Evolutionary conservation across 495 filamentous ascomycete species (phyloP).

Genomic region (Immersiella caudata): DNA sequence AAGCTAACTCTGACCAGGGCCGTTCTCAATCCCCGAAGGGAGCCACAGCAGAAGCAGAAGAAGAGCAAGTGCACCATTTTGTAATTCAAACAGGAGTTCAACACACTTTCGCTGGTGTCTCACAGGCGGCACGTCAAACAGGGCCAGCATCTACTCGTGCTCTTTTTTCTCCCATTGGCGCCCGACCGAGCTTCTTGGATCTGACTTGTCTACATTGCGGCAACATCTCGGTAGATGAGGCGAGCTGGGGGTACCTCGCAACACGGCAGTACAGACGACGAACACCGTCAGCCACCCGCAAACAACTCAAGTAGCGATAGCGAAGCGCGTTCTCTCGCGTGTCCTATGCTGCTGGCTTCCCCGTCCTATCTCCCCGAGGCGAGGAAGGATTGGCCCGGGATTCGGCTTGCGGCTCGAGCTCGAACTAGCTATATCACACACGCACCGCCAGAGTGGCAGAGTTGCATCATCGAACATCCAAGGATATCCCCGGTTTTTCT

Average conservation of each 20-base stretch:
- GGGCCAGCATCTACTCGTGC: constrained; percentile 12
- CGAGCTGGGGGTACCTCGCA: constrained; percentile 1
- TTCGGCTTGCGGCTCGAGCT: background rate
- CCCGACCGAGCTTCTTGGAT: constrained; percentile 1
- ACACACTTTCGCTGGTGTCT: background rate
- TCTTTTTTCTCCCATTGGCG: background rate
- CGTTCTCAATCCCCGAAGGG: constrained; percentile 76
- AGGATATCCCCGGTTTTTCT: constrained; percentile 27
- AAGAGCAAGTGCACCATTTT: constrained; percentile 75
- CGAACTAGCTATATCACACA: constrained; percentile 6
- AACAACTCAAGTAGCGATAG: background rate
- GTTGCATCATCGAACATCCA: constrained; percentile 20
- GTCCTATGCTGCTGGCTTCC: background rate
- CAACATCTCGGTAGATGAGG: background rate
- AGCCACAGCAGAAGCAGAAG: constrained; percentile 60
- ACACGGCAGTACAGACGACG: background rate
- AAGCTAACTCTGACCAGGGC: constrained; percentile 56
- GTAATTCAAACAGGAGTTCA: constrained; percentile 41
- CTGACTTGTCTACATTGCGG: background rate
- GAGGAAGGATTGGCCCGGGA: background rate
- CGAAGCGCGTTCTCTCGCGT: background rate
- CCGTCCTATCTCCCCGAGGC: background rate
- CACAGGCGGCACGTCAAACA: background rate
- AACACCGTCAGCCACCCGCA: background rate
- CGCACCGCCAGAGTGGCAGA: constrained; percentile 18